A percentile compares a stretch with the other conserved stretches of the same genome.
These are phyloP conservation scores for Hyphopichia burtonii DNA, from an alignment of 1,139 yeast species.

Conservation along the genomic window DNA sequence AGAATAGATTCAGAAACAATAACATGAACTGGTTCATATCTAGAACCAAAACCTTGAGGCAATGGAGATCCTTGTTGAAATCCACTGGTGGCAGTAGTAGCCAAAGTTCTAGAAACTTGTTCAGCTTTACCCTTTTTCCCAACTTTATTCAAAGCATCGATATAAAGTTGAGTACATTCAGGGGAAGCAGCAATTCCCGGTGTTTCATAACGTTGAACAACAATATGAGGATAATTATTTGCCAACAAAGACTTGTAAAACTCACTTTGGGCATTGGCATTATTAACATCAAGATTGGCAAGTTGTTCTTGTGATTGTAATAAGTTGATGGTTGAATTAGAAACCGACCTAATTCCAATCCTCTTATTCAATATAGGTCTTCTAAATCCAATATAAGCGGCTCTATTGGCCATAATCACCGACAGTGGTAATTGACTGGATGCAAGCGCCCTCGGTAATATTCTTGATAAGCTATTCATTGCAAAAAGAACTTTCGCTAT, in stretches of 20 bases:
- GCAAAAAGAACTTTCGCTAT: neutral
- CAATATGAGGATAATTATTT: slow-evolving; percentile 88
- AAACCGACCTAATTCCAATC: slow-evolving; percentile 5
- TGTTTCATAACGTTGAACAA: slow-evolving; percentile 87
- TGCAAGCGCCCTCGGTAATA: slow-evolving; percentile 7
- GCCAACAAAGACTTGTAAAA: slow-evolving; percentile 72
- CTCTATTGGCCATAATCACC: neutral
- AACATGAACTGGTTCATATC: slow-evolving; percentile 83
- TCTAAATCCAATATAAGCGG: slow-evolving; percentile 2
- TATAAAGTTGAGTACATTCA: slow-evolving; percentile 75
- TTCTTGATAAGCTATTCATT: slow-evolving; percentile 8
- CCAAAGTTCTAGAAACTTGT: slow-evolving; percentile 36
- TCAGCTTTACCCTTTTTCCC: slow-evolving; percentile 83
- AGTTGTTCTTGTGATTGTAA: slow-evolving; percentile 74
- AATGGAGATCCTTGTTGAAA: slow-evolving; percentile 16
- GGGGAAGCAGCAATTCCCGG: slow-evolving; percentile 81
- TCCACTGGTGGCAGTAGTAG: slow-evolving; percentile 24
- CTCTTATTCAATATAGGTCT: neutral
- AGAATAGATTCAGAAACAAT: slow-evolving; percentile 81
- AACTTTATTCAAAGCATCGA: slow-evolving; percentile 73
- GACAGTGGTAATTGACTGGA: neutral
- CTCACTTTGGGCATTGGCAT: slow-evolving; percentile 73
- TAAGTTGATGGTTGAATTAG: slow-evolving; percentile 27
- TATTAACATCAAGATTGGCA: slow-evolving; percentile 72
- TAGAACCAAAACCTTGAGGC: slow-evolving; percentile 46